A percentile compares a stretch with the other conserved stretches of the same genome.
Conservation (phyloP, 257 asterid species). For the Solanum paucissectum region DNA sequence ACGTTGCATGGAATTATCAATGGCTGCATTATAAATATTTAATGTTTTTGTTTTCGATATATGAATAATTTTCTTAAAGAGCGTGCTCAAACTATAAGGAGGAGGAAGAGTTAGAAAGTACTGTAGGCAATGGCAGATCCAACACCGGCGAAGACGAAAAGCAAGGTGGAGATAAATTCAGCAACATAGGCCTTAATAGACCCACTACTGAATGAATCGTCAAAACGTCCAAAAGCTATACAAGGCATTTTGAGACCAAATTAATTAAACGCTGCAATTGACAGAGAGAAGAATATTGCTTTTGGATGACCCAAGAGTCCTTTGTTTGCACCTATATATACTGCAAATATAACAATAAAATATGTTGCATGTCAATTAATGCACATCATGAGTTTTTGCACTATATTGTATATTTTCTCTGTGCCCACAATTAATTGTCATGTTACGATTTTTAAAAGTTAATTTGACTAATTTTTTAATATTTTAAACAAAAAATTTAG, state of each 20-base stretch:
- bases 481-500: no score
- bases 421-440: no score
- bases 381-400: background rate
- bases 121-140: slow-evolving; percentile 97
- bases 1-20: background rate
- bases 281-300: background rate
- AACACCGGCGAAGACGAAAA: slow-evolving; percentile 92
- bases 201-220: slow-evolving; percentile 52
- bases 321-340: background rate
- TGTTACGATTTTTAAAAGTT: no score
- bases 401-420: background rate
- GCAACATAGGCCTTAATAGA: slow-evolving; percentile 78
- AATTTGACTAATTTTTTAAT: no score
- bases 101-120: background rate
- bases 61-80: no score
- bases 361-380: background rate
- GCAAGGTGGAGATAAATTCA: slow-evolving; percentile 95
- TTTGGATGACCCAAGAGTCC: background rate
- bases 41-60: no score
- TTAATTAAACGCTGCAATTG: background rate
- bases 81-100: no score
- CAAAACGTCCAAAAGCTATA: slow-evolving; percentile 71
- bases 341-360: background rate
- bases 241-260: slow-evolving; percentile 32
- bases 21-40: no score